phyloP scores from a whole-genome alignment of 352 stramenopile species.

The Globisporangium uncinulatum region DNA sequence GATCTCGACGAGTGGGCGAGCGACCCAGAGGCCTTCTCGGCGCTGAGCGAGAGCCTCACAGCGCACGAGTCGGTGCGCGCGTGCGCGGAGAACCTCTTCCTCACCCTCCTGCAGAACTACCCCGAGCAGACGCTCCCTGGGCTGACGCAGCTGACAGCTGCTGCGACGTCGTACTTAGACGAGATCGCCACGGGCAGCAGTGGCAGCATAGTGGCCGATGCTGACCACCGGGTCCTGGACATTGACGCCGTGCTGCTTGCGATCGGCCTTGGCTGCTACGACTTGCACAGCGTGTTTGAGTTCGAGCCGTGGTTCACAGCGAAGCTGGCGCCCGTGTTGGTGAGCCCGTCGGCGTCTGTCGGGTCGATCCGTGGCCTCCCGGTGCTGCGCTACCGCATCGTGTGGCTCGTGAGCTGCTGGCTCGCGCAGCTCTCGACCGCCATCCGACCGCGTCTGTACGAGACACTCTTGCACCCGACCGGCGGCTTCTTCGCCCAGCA shows the following conservation, averaged over 20 bases:
- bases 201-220: slow-evolving; percentile 2
- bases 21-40: slow-evolving; percentile 63
- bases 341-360: slow-evolving; percentile 18
- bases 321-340: slow-evolving; percentile 68
- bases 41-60: slow-evolving; percentile 70
- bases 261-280: slow-evolving; percentile 78
- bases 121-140: slow-evolving; percentile 59
- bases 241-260: slow-evolving; percentile 78
- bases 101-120: slow-evolving; percentile 77
- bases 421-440: slow-evolving; percentile 69
- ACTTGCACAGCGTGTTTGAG: slow-evolving; percentile 83
- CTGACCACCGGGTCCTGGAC: slow-evolving; percentile 42
- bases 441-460: slow-evolving; percentile 72
- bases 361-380: slow-evolving; percentile 46
- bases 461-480: slow-evolving; percentile 49
- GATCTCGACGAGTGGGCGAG: slow-evolving; percentile 70
- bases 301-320: slow-evolving; percentile 83
- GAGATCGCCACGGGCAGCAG: slow-evolving; percentile 20
- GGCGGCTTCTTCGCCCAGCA: slow-evolving; percentile 20
- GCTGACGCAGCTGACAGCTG: slow-evolving; percentile 60
- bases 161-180: slow-evolving; percentile 40
- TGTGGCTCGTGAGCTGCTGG: slow-evolving; percentile 87
- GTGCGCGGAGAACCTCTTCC: slow-evolving; percentile 77
- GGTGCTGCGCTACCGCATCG: slow-evolving; percentile 66
- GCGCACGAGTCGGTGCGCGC: slow-evolving; percentile 71